Evolutionary conservation across 1,284 basidiomycete genomes (phyloP).

Genomic region (Naganishia liquefaciens): DNA sequence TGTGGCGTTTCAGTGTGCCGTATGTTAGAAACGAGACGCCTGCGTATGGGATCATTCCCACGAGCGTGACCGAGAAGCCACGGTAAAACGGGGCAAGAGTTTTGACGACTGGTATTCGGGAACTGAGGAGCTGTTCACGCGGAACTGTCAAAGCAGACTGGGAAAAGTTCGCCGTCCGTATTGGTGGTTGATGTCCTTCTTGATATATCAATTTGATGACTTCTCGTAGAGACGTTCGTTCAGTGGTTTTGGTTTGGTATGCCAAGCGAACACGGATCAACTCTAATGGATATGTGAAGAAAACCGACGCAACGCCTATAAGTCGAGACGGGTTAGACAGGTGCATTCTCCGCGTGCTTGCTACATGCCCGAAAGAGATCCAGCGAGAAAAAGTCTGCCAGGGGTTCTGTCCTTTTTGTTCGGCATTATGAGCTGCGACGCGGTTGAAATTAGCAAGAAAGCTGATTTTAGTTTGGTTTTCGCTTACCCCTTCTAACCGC

Average conservation of each 20-base stretch:
- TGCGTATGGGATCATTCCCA: conserved; percentile 94
- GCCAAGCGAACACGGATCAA: conserved; percentile 94
- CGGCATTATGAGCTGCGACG: conserved; percentile 71
- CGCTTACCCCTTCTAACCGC: conserved; percentile 70
- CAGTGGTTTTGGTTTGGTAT: conserved; percentile 67
- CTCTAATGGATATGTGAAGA: conserved; percentile 81
- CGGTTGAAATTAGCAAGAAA: background rate
- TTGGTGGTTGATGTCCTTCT: conserved; percentile 57
- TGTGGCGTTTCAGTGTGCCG: conserved; percentile 73
- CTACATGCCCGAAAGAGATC: conserved; percentile 74
- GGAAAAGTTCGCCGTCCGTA: conserved; percentile 17
- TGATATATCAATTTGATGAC: conserved; percentile 69
- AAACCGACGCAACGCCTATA: conserved; percentile 76
- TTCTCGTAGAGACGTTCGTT: conserved; percentile 64
- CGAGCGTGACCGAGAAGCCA: conserved; percentile 87
- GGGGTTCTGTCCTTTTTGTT: conserved; percentile 77
- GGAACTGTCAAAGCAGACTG: conserved; percentile 10
- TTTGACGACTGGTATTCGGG: conserved; percentile 46
- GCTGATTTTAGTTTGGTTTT: background rate
- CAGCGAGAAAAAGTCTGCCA: conserved; percentile 78
- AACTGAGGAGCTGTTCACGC: conserved; percentile 45
- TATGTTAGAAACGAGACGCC: conserved; percentile 94
- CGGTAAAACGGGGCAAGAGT: conserved; percentile 69
- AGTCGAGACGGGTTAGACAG: background rate
- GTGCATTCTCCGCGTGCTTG: no score